Percentiles rank a stretch among this genome's conserved stretches.
These are phyloP conservation scores for Podospora sp. DNA, from an alignment of 495 filamentous ascomycete species.

Conservation along the genomic window DNA sequence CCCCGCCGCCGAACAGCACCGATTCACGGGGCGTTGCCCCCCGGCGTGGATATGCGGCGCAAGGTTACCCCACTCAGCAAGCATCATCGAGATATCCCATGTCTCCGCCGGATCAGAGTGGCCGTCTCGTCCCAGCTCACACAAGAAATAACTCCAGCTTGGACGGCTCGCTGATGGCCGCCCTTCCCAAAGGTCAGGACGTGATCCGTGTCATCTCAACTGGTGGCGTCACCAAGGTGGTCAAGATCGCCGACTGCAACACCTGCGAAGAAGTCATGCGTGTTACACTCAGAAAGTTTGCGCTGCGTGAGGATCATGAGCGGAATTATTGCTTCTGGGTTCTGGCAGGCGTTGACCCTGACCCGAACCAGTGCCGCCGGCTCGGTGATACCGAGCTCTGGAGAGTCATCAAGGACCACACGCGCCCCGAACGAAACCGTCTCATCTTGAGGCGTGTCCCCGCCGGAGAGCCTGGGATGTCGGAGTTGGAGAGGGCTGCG, in stretches of 20 bases:
- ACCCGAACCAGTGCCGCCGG: slow-evolving; percentile 73
- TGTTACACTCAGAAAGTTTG: slow-evolving; percentile 80
- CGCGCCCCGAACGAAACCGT: slow-evolving; percentile 78
- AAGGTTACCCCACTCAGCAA: slow-evolving; percentile 39
- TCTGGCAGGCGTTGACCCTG: slow-evolving; percentile 79
- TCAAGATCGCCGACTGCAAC: slow-evolving; percentile 85
- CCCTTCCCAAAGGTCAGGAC: slow-evolving; percentile 74
- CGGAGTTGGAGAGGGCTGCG: slow-evolving; percentile 80
- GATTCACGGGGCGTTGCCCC: slow-evolving; percentile 44
- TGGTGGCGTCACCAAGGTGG: slow-evolving; percentile 84
- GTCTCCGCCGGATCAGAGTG: slow-evolving; percentile 45
- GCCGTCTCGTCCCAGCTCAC: slow-evolving; percentile 53
- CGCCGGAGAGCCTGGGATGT: slow-evolving; percentile 77
- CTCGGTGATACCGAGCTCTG: slow-evolving; percentile 84
- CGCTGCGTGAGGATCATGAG: slow-evolving; percentile 71
- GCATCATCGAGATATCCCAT: slow-evolving; percentile 40
- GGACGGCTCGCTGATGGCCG: slow-evolving; percentile 79
- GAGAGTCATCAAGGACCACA: slow-evolving; percentile 75
- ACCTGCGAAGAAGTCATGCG: slow-evolving; percentile 89
- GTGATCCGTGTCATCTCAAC: slow-evolving; percentile 91
- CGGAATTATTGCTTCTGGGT: slow-evolving; percentile 83
- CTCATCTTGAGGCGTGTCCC: slow-evolving; percentile 90
- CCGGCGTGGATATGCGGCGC: slow-evolving; percentile 46
- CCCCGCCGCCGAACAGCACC: slow-evolving; percentile 62
- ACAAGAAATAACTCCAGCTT: slow-evolving; percentile 69